phyloP scores from a whole-genome alignment of 2,329 filamentous ascomycete species.

The Thielaviopsis musarum region DNA sequence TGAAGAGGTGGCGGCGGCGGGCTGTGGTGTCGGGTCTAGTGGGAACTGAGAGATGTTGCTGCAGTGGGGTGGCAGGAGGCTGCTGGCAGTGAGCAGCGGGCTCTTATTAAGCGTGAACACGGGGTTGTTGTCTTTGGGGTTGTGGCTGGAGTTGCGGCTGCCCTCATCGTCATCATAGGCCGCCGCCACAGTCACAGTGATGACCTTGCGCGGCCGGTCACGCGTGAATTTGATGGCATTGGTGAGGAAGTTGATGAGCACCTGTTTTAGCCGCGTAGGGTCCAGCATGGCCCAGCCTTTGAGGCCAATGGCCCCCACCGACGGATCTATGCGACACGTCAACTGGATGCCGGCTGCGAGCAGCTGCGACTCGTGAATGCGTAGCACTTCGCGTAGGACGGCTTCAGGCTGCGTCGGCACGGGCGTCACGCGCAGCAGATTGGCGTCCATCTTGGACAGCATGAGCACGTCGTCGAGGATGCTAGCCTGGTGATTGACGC shows the following conservation, averaged over 20 bases:
- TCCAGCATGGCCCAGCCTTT: constrained; percentile 56
- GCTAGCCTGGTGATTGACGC: constrained; percentile 61
- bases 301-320: constrained; percentile 45
- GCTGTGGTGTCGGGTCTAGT: background rate
- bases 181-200: constrained; percentile 48
- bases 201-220: constrained; percentile 39
- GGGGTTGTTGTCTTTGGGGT: constrained; percentile 28
- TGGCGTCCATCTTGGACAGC: constrained; percentile 53
- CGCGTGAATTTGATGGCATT: constrained; percentile 51
- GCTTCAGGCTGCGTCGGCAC: constrained; percentile 51
- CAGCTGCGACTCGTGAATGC: constrained; percentile 67
- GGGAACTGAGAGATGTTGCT: constrained; percentile 12
- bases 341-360: constrained; percentile 55
- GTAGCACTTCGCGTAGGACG: constrained; percentile 51
- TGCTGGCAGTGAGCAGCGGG: constrained; percentile 2
- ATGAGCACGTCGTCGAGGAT: constrained; percentile 54
- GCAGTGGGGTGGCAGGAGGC: constrained; percentile 1
- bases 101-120: constrained; percentile 22
- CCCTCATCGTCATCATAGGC: constrained; percentile 33
- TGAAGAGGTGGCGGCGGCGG: no score
- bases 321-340: constrained; percentile 50
- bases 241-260: constrained; percentile 59
- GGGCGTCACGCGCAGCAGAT: constrained; percentile 52
- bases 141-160: constrained; percentile 40
- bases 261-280: constrained; percentile 56